These are phyloP conservation scores for Lathyrus oleraceus DNA, from an alignment of 306 rosid species.

Conservation along the genomic window DNA sequence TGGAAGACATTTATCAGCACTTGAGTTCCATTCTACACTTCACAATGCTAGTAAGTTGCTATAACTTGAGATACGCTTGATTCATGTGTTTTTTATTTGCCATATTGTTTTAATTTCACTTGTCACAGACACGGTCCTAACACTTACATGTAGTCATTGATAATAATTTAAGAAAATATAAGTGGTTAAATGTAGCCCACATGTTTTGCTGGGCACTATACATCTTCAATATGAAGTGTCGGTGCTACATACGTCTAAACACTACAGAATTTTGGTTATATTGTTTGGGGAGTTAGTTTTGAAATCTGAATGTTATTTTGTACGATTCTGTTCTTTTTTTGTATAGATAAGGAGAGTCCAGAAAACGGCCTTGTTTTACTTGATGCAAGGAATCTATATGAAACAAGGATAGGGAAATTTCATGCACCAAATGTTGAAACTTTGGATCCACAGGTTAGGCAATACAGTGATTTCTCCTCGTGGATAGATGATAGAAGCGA, in stretches of 20 bases:
- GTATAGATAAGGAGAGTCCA: constrained; percentile 43
- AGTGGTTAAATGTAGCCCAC: not conserved
- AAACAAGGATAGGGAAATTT: constrained; percentile 93
- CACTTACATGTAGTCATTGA: not conserved
- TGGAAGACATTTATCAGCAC: constrained; percentile 82
- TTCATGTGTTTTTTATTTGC: constrained; percentile 6
- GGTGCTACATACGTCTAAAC: not conserved
- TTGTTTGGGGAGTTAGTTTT: constrained; percentile 10
- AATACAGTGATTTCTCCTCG: constrained; percentile 83
- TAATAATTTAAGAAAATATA: not conserved
- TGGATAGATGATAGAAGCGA: constrained; percentile 83
- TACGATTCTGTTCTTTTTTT: not conserved
- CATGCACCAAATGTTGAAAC: constrained; percentile 67
- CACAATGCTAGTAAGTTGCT: constrained; percentile 57
- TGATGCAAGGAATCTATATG: constrained; percentile 91
- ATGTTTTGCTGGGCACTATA: not conserved
- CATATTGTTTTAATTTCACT: not conserved
- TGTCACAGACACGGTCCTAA: not conserved
- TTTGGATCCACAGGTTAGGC: constrained; percentile 79
- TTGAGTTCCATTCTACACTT: constrained; percentile 78
- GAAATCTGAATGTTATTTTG: constrained; percentile 24
- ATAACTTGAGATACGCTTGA: constrained; percentile 9
- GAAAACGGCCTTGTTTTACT: constrained; percentile 54
- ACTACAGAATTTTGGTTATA: not conserved
- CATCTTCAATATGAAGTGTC: not conserved